A percentile compares a stretch with the other conserved stretches of the same genome.
Conservation (phyloP, 305 asterid genomes). For the Lippia alba region DNA sequence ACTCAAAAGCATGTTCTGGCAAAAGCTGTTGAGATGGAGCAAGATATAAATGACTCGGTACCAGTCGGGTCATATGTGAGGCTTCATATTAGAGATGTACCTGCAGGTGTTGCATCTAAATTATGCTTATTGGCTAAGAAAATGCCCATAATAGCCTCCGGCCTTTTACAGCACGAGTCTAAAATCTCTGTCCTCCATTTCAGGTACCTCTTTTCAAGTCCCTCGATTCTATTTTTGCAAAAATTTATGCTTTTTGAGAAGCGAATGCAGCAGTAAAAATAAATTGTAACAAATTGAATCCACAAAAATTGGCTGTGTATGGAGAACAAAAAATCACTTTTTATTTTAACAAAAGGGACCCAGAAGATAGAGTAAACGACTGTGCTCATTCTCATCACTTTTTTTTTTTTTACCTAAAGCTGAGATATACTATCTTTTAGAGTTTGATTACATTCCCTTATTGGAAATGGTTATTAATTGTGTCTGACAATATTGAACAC, state of each 20-base stretch:
- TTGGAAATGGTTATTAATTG: constrained; percentile 1
- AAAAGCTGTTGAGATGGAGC: constrained; percentile 70
- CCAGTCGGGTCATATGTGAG: constrained; percentile 78
- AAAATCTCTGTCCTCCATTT: constrained; percentile 92
- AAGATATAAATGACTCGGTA: constrained; percentile 55
- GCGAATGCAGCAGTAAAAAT: no score
- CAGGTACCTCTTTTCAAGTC: constrained; percentile 55
- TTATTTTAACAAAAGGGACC: no score
- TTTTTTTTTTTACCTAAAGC: no score
- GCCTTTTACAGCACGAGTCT: constrained; percentile 90
- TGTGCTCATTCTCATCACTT: no score
- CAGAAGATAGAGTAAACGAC: no score
- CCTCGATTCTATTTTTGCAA: no score
- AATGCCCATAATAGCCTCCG: constrained; percentile 72
- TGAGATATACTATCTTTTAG: no score
- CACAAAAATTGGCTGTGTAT: no score
- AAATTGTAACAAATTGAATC: no score
- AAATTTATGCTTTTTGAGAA: no score
- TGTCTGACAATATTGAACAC: constrained; percentile 30
- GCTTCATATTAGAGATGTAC: constrained; percentile 70
- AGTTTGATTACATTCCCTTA: no score
- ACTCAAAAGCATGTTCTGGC: constrained; percentile 88
- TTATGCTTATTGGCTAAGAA: constrained; percentile 52
- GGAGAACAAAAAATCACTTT: no score
- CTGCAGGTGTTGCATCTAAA: constrained; percentile 61